Conservation (phyloP, 139 green algal genomes). For the Gonium pectorale region DNA sequence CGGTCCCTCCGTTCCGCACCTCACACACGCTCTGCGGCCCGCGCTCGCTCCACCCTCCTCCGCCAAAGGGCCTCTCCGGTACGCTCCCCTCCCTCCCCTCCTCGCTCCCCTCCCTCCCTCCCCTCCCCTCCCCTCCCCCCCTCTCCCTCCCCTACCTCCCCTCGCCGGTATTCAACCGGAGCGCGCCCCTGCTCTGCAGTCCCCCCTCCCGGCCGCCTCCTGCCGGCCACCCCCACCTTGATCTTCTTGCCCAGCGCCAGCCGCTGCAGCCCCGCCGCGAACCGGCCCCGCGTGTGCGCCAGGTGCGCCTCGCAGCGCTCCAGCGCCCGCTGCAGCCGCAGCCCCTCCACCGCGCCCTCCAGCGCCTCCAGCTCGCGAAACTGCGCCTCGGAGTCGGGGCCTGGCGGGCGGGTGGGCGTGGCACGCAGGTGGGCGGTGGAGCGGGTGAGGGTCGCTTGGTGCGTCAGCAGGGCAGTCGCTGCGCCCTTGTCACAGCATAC, state of each 20-base stretch:
- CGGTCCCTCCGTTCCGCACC: no score
- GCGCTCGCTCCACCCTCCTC: no score
- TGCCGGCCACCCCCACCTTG: conserved; percentile 30
- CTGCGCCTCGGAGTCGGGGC: conserved; percentile 34
- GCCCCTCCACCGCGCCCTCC: conserved; percentile 68
- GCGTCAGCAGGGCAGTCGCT: no score
- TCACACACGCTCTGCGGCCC: no score
- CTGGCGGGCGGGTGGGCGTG: conserved; percentile 7
- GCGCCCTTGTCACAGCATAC: no score
- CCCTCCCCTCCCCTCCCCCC: neutral
- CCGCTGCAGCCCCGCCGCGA: conserved; percentile 44
- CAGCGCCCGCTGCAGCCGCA: conserved; percentile 71
- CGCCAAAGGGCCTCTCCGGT: no score
- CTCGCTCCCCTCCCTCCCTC: neutral
- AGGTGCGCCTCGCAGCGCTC: conserved; percentile 28
- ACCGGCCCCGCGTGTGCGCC: conserved; percentile 35
- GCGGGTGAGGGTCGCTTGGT: neutral
- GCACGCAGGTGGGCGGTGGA: neutral
- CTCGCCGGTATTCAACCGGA: no score
- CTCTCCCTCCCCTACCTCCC: neutral
- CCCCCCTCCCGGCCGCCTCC: neutral
- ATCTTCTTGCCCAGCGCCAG: conserved; percentile 49
- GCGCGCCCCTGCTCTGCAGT: no score
- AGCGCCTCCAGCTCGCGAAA: conserved; percentile 59
- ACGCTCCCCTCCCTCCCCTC: no score